These are phyloP conservation scores for Ophiosphaerella herpotricha DNA, from an alignment of 2,329 filamentous ascomycete species.

Conservation along the genomic window DNA sequence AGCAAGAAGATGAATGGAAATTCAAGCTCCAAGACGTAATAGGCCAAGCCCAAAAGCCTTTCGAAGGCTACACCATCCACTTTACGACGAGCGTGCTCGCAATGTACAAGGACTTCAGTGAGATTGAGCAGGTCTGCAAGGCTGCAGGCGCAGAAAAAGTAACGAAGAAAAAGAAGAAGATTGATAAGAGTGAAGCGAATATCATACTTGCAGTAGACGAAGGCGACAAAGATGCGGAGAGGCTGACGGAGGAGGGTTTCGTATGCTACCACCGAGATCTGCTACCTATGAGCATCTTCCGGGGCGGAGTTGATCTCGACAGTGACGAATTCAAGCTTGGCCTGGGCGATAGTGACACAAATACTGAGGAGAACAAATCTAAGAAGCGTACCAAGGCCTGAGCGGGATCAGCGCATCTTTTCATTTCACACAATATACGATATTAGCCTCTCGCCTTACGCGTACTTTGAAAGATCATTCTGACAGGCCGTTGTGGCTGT, in stretches of 20 bases:
- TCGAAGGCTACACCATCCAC: slow-evolving; percentile 55
- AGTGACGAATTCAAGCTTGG: slow-evolving; percentile 46
- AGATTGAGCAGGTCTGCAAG: slow-evolving; percentile 46
- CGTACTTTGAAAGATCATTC: not conserved
- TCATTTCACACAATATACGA: too few relatives aligned
- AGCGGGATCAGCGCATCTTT: not conserved
- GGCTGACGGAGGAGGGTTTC: slow-evolving; percentile 39
- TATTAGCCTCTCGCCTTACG: too few relatives aligned
- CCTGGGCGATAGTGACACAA: not conserved
- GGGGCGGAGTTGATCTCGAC: slow-evolving; percentile 48
- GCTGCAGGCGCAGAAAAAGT: slow-evolving; percentile 46
- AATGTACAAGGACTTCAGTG: slow-evolving; percentile 39
- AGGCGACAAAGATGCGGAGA: slow-evolving; percentile 42
- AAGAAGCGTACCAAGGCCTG: slow-evolving; percentile 19
- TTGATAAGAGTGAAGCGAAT: slow-evolving; percentile 23
- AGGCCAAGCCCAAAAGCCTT: slow-evolving; percentile 46
- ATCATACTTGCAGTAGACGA: slow-evolving; percentile 48
- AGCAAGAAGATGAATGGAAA: slow-evolving; percentile 47
- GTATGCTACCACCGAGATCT: slow-evolving; percentile 51
- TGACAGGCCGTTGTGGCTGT: not conserved
- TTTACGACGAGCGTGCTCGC: slow-evolving; percentile 50
- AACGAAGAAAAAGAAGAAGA: slow-evolving; percentile 26
- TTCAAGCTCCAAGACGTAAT: slow-evolving; percentile 42
- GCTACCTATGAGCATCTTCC: slow-evolving; percentile 49
- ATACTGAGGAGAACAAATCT: slow-evolving; percentile 16